These are phyloP conservation scores for Sphagnum tenellum DNA, from an alignment of 225 moss, liverwort and hornwort genomes.

Conservation along the genomic window DNA sequence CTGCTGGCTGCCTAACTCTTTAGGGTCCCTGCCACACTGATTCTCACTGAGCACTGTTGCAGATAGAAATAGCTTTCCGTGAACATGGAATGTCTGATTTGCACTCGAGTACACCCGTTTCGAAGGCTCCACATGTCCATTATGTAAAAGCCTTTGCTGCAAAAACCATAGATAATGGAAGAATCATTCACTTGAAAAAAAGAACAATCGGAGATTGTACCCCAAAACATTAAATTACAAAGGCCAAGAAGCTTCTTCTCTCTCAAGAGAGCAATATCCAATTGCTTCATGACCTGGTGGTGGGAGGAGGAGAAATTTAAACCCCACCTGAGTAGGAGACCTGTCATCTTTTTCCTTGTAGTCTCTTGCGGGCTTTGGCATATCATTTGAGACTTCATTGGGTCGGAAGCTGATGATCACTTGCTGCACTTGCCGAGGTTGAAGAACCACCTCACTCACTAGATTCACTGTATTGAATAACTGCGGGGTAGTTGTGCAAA, in stretches of 20 bases:
- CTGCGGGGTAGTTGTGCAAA: constrained; percentile 23
- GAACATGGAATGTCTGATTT: constrained; percentile 62
- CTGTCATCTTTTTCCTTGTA: constrained; percentile 43
- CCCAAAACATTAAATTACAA: too few relatives aligned
- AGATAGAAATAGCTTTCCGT: constrained; percentile 63
- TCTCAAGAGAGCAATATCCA: background rate
- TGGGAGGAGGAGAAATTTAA: background rate
- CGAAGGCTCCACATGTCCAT: constrained; percentile 36
- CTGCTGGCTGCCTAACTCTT: constrained; percentile 9
- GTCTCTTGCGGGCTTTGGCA: constrained; percentile 13
- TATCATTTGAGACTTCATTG: constrained; percentile 30
- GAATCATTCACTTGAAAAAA: too few relatives aligned
- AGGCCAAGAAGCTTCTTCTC: background rate
- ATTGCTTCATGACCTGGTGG: too few relatives aligned
- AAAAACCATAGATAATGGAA: too few relatives aligned
- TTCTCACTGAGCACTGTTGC: constrained; percentile 52
- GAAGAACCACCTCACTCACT: constrained; percentile 70
- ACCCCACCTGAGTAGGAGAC: constrained; percentile 30
- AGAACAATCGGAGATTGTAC: too few relatives aligned
- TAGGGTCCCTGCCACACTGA: constrained; percentile 21
- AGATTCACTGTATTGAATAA: constrained; percentile 91
- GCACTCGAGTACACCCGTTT: constrained; percentile 43
- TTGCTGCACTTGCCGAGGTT: constrained; percentile 93
- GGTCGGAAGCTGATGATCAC: constrained; percentile 79
- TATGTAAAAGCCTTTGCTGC: constrained; percentile 40